A percentile compares a stretch with the other conserved stretches of the same genome.
phyloP scores from a whole-genome alignment of 805 yeast genomes.

The Saccharomycopsis vini region DNA sequence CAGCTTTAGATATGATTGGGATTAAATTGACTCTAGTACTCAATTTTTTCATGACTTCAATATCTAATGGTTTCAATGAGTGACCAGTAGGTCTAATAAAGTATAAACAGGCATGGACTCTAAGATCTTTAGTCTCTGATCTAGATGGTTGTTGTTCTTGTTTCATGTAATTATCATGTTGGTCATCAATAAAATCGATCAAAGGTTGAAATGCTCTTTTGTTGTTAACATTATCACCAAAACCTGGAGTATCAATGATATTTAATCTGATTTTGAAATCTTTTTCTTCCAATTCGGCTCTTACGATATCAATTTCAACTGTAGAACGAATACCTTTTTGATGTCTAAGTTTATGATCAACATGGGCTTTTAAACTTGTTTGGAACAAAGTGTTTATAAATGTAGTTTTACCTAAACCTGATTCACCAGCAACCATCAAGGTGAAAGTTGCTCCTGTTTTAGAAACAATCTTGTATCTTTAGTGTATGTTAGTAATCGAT shows the following conservation, averaged over 20 bases:
- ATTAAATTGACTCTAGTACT: constrained; percentile 76
- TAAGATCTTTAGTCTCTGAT: constrained; percentile 54
- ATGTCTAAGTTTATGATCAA: constrained; percentile 29
- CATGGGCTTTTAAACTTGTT: constrained; percentile 54
- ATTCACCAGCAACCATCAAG: constrained; percentile 82
- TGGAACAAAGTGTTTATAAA: constrained; percentile 81
- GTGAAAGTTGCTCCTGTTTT: constrained; percentile 71
- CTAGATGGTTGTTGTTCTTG: constrained; percentile 91
- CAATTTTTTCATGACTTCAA: constrained; percentile 78
- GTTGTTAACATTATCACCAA: constrained; percentile 86
- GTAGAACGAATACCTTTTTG: constrained; percentile 58
- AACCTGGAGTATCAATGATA: constrained; percentile 87
- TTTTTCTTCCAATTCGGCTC: constrained; percentile 79
- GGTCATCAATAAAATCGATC: constrained; percentile 83
- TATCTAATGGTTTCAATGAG: constrained; percentile 79
- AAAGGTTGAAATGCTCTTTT: constrained; percentile 80
- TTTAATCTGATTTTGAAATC: constrained; percentile 71
- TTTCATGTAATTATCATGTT: constrained; percentile 79
- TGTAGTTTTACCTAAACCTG: constrained; percentile 89
- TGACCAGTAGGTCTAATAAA: constrained; percentile 98
- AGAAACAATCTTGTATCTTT: constrained; percentile 63
- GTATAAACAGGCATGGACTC: constrained; percentile 86
- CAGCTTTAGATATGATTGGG: constrained; percentile 86
- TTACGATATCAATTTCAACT: constrained; percentile 66
- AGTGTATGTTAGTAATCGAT: not conserved